phyloP scores from a whole-genome alignment of 164 flowering plant species.

The Magnolia kwangsiensis region DNA sequence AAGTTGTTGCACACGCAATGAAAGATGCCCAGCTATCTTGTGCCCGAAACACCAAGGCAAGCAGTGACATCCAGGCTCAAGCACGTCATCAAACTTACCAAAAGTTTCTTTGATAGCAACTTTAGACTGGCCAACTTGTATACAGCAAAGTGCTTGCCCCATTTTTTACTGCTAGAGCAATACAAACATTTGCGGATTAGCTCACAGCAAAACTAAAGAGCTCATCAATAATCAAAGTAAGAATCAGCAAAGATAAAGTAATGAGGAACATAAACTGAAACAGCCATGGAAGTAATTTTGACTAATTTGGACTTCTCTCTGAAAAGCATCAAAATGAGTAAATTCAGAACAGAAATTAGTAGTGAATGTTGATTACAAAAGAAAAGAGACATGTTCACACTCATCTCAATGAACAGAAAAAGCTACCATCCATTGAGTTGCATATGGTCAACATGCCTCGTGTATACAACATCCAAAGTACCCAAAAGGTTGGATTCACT shows the following conservation, averaged over 20 bases:
- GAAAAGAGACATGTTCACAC: too few relatives aligned
- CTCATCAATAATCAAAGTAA: not conserved
- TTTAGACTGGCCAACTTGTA: conserved; percentile 61
- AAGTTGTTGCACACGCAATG: conserved; percentile 67
- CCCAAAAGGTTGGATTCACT: too few relatives aligned
- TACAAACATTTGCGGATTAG: not conserved
- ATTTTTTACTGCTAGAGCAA: conserved; percentile 18
- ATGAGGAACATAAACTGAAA: too few relatives aligned
- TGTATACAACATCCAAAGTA: too few relatives aligned
- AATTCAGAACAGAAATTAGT: too few relatives aligned
- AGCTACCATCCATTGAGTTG: too few relatives aligned
- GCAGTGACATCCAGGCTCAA: conserved; percentile 77
- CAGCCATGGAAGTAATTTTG: too few relatives aligned
- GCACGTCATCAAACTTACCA: conserved; percentile 61
- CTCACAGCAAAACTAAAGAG: not conserved
- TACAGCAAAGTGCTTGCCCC: conserved; percentile 52
- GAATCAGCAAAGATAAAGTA: too few relatives aligned
- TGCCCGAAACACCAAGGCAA: conserved; percentile 66
- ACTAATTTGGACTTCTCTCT: too few relatives aligned
- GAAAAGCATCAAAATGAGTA: not conserved
- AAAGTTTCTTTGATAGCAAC: conserved; percentile 62
- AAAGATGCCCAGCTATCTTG: conserved; percentile 57
- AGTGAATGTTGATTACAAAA: too few relatives aligned
- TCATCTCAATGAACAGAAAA: too few relatives aligned
- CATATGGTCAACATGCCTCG: too few relatives aligned